These are phyloP conservation scores for Fusarium dimerum DNA, from an alignment of 2,329 filamentous ascomycete species.

Conservation along the genomic window DNA sequence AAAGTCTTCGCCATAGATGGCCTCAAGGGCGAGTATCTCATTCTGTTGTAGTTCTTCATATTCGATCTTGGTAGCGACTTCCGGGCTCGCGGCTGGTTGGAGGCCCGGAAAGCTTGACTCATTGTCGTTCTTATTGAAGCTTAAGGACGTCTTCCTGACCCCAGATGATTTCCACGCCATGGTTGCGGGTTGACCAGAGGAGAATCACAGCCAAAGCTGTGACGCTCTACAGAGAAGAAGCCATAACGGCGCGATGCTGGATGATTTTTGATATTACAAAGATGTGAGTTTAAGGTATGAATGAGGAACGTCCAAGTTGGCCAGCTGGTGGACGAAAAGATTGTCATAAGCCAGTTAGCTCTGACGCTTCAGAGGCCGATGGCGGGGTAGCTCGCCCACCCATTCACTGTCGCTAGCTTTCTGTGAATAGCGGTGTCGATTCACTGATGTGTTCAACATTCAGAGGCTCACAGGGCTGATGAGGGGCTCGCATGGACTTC, in stretches of 20 bases:
- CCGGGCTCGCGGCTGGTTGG: slow-evolving; percentile 41
- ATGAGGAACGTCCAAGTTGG: slow-evolving; percentile 11
- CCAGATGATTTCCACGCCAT: slow-evolving; percentile 56
- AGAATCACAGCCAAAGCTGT: slow-evolving; percentile 57
- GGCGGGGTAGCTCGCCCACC: slow-evolving; percentile 26
- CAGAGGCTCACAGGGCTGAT: slow-evolving; percentile 26
- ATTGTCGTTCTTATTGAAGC: slow-evolving; percentile 42
- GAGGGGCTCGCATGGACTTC: slow-evolving; percentile 16
- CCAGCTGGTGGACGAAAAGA: slow-evolving; percentile 19
- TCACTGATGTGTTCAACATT: slow-evolving; percentile 16
- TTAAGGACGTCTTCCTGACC: slow-evolving; percentile 50
- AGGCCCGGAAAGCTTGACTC: slow-evolving; percentile 55
- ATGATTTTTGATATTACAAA: slow-evolving; percentile 6
- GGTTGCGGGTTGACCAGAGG: slow-evolving; percentile 35
- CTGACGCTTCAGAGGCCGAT: slow-evolving; percentile 24
- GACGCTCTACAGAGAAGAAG: slow-evolving; percentile 48
- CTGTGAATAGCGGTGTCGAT: slow-evolving; percentile 27
- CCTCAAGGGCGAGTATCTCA: slow-evolving; percentile 80
- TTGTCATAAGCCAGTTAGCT: slow-evolving; percentile 10
- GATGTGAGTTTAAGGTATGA: slow-evolving; percentile 6
- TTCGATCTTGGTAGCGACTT: slow-evolving; percentile 52
- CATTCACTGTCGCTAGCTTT: slow-evolving; percentile 10
- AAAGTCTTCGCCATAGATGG: slow-evolving; percentile 91
- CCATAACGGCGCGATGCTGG: slow-evolving; percentile 39
- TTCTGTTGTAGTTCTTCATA: slow-evolving; percentile 86